Conservation (phyloP, 345 rosid species). For the Citrus mangshanensis region DNA sequence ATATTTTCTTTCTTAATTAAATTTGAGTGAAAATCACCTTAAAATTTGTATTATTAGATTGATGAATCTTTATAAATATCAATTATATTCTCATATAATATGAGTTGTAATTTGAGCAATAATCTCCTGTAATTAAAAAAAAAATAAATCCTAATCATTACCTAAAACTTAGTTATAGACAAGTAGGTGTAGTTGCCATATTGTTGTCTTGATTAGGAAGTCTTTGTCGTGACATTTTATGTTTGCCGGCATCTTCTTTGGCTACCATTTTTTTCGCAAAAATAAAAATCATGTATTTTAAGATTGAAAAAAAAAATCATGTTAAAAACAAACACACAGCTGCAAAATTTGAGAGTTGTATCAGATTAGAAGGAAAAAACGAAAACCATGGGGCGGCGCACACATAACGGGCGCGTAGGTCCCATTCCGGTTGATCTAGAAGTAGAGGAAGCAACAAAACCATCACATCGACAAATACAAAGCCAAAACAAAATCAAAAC, state of each 20-base stretch:
- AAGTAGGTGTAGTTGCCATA: not conserved
- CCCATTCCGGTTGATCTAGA: not conserved
- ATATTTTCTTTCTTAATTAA: too few species aligned
- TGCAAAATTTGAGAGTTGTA: too few species aligned
- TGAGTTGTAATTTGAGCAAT: too few species aligned
- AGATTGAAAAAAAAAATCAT: too few species aligned
- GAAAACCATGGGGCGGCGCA: too few species aligned
- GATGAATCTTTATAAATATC: too few species aligned
- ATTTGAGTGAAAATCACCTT: too few species aligned
- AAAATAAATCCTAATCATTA: too few species aligned
- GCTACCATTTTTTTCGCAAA: not conserved
- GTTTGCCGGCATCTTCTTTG: not conserved
- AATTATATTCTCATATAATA: too few species aligned
- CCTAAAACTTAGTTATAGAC: not conserved
- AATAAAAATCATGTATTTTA: too few species aligned
- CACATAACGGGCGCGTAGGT: not conserved
- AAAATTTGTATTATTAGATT: too few species aligned
- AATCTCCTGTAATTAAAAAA: too few species aligned
- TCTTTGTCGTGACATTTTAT: not conserved
- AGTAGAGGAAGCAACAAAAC: not conserved
- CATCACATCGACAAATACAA: not conserved
- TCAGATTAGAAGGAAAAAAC: not conserved
- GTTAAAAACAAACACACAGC: not conserved
- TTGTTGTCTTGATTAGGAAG: not conserved
- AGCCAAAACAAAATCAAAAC: not conserved